These are phyloP conservation scores for Trichophyton schoenleinii DNA, from an alignment of 2,329 filamentous ascomycete genomes.

Conservation along the genomic window DNA sequence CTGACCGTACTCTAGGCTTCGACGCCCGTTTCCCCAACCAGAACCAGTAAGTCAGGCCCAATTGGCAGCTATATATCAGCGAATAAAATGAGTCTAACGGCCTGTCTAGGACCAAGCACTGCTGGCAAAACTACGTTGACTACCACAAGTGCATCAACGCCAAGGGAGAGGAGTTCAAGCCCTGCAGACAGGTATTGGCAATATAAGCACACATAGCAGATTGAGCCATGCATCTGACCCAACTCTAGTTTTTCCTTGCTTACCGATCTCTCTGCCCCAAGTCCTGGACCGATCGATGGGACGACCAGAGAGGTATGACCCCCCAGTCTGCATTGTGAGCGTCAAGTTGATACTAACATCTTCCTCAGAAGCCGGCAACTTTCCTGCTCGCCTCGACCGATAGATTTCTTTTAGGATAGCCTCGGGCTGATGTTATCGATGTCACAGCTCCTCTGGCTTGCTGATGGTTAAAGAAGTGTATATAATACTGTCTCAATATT, in stretches of 20 bases:
- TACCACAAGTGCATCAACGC: slow-evolving; percentile 99
- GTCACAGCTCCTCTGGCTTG: not conserved
- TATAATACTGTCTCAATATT: slow-evolving; percentile 12
- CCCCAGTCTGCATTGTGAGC: not conserved
- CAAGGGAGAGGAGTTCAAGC: slow-evolving; percentile 97
- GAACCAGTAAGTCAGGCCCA: slow-evolving; percentile 46
- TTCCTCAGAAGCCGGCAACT: slow-evolving; percentile 43
- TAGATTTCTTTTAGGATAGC: slow-evolving; percentile 4
- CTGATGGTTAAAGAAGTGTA: slow-evolving; percentile 9
- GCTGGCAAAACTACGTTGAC: slow-evolving; percentile 99
- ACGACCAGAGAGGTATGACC: slow-evolving; percentile 81
- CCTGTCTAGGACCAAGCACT: slow-evolving; percentile 70
- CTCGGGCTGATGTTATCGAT: not conserved
- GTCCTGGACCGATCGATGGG: slow-evolving; percentile 88
- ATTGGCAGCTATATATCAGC: not conserved
- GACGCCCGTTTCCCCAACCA: slow-evolving; percentile 97
- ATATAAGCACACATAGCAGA: not conserved
- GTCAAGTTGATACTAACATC: slow-evolving; percentile 1
- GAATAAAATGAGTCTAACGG: slow-evolving; percentile 5
- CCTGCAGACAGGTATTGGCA: slow-evolving; percentile 74
- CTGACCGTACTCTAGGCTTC: slow-evolving; percentile 53
- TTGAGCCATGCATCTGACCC: not conserved
- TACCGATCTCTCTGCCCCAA: slow-evolving; percentile 97
- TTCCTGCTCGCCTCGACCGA: slow-evolving; percentile 30
- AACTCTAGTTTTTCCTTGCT: slow-evolving; percentile 73